Base-by-base conservation (phyloP, 2,329 filamentous ascomycete species). In the Lasiodiplodia sp. region DNA sequence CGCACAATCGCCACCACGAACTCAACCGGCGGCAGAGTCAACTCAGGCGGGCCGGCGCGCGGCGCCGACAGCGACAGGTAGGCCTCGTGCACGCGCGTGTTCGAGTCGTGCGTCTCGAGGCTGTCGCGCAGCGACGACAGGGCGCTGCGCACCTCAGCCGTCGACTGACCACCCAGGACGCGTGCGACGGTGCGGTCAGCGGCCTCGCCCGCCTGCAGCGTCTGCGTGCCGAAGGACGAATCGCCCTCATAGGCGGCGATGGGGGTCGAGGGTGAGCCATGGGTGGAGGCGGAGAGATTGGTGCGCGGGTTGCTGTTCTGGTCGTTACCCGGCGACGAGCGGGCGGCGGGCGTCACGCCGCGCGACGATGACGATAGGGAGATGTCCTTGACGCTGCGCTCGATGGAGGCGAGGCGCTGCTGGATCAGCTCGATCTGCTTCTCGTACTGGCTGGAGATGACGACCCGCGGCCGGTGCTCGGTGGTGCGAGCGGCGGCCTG, bases 341-440 rank as follows among this genome's bases (percentile, higher is more conserved):
- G 58, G 2, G 62, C 34, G 21, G 60, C 23, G 2, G 51, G n/a
- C 25, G 47, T 44, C 16, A 10, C 5, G 51, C 18, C 44, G 2
- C 49, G 21, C 37, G 62, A 66, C 31, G 31, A 34, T 7, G 31
- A 34, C 7, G 31, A 34, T 2, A 66, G 12, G 8, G 62, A 66
- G 5, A 66, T 38, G 49, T 55, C 23, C 49, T 80, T 77, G 16
- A 84, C 74, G 11, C 81, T 75, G 60, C 76, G 72, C 70, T 86
- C 84, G 51, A 87, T 85, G n/a, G 79, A 78, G 7, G 79, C 78
- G 10, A 87, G 75, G 18, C 84, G 81, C 37, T 83, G 80, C 71
- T 86, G 84, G 63, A 87, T 86, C 14, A 82, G 73, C 69, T 86
- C 84, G 60, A 87, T 85, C 73, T 86, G 86, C 72, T 79, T 82